Percentiles rank a stretch among this genome's conserved stretches.
Conservation (phyloP, 208 protist genomes). For the Leishmania guyanensis region DNA sequence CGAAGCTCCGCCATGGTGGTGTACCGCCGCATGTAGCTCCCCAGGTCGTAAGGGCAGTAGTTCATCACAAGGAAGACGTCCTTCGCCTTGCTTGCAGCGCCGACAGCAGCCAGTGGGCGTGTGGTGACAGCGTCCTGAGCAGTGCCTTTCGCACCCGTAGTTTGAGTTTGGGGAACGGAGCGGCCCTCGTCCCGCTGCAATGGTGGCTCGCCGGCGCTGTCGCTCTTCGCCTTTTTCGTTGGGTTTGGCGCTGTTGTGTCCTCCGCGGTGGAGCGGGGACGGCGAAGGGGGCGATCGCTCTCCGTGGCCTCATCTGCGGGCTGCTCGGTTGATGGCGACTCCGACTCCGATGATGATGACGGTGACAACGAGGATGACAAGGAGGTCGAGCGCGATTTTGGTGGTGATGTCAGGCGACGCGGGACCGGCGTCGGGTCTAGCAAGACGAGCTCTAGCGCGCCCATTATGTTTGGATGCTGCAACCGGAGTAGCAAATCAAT, state of each 20-base stretch:
- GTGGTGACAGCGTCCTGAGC: constrained; percentile 6
- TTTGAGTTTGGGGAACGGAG: not conserved
- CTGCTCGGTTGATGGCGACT: constrained; percentile 1
- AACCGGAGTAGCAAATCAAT: constrained; percentile 82
- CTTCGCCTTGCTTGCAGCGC: constrained; percentile 17
- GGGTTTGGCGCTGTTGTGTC: not conserved
- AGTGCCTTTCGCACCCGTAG: not conserved
- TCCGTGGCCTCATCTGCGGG: not conserved
- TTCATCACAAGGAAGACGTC: constrained; percentile 90
- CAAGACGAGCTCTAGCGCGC: constrained; percentile 52
- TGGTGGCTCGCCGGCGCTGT: not conserved
- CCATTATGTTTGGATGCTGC: constrained; percentile 81
- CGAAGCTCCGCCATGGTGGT: constrained; percentile 6
- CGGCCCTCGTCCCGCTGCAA: not conserved
- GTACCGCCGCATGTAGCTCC: constrained; percentile 63
- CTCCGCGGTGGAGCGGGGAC: not conserved
- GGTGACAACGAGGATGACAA: constrained; percentile 1
- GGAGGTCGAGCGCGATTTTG: not conserved
- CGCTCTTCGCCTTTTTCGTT: constrained; percentile 6
- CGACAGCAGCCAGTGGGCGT: constrained; percentile 17
- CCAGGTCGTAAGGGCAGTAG: constrained; percentile 77
- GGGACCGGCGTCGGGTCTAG: constrained; percentile 35
- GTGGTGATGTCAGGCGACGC: not conserved
- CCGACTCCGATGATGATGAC: constrained; percentile 6
- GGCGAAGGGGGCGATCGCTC: not conserved